phyloP scores from a whole-genome alignment of 345 rosid species.

The Eucalyptus erythrocorys region DNA sequence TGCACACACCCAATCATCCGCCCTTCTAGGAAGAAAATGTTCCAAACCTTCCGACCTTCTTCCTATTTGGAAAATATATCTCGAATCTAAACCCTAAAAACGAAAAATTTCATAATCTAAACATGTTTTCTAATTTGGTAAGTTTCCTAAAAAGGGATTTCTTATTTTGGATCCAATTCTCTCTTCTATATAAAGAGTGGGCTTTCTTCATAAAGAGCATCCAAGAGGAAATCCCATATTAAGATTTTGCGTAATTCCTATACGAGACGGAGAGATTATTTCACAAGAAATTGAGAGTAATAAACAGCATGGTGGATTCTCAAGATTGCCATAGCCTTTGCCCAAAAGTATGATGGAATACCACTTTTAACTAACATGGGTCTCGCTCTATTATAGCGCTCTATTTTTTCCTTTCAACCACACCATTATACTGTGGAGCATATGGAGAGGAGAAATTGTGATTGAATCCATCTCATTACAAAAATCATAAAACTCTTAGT shows the following conservation, averaged over 20 bases:
- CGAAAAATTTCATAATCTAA: neutral
- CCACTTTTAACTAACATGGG: neutral
- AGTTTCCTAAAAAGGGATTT: neutral
- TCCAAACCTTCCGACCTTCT: neutral
- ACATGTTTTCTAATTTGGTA: neutral
- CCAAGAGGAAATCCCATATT: accelerated
- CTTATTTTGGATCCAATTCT: neutral
- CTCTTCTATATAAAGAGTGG: neutral
- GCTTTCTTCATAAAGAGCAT: neutral
- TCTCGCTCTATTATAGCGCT: neutral
- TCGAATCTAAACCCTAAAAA: neutral
- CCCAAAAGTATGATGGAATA: neutral
- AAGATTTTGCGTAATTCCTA: neutral
- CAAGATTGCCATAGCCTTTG: neutral
- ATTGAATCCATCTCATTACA: neutral
- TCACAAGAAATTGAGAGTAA: accelerated
- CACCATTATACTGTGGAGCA: neutral
- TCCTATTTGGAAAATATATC: neutral
- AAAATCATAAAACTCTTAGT: neutral
- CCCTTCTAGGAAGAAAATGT: neutral
- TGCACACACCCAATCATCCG: neutral
- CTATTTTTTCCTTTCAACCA: neutral
- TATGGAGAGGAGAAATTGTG: neutral
- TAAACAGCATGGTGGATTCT: neutral
- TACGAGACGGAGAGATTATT: neutral